Base-by-base conservation (phyloP, 2,329 filamentous ascomycete species). In the Aspergillus sp. region DNA sequence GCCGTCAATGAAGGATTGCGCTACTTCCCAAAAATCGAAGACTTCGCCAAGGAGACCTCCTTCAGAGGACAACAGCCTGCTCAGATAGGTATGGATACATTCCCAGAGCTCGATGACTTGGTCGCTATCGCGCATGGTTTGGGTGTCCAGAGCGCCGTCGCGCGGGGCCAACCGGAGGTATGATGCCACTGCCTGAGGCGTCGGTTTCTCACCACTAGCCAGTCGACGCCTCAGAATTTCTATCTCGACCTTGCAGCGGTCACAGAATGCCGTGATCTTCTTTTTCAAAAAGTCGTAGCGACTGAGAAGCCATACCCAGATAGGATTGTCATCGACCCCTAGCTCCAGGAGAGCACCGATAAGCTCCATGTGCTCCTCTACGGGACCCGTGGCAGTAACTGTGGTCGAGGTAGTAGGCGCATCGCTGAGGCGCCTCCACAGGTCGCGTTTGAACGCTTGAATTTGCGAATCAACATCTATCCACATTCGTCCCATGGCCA, bases 401-500 rank as follows among this genome's bases (percentile, higher is more conserved):
- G 71, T 82, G 80, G 55, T 84, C 73, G 64, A 83, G 72, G 66
- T 82, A 81, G 71, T 79, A 65, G 92, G 88, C 8, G 88, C 84
- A 38, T 87, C 86, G 41, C 89, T 87, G 53, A 99, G 82, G 66
- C 86, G 88, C 70, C 89, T 88, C 93, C 95, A 98, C 7, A 96
- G 81, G 59, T 96, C 92, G 11, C 91, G 85, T 78, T 97, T 98
- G 79, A 98, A 96, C 2, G 81, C 77, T 64, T 93, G 88, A 19
- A 97, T 88, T 69, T 97, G 94, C 50, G 91, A 86, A 63, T 96
- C 90, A 8, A 97, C 91, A 73, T 97, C 93, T 64, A 90, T 85
- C 95, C 95, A 99, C 89, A 99, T 96, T 54, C 93, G 87, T 6
- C 90, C 93, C 7, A 93, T 93, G 50, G 96, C 84, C 49, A 99